A percentile compares a stretch with the other conserved stretches of the same genome.
These are phyloP conservation scores for Suhomyces emberorum DNA, from an alignment of 805 yeast species.

Conservation along the genomic window DNA sequence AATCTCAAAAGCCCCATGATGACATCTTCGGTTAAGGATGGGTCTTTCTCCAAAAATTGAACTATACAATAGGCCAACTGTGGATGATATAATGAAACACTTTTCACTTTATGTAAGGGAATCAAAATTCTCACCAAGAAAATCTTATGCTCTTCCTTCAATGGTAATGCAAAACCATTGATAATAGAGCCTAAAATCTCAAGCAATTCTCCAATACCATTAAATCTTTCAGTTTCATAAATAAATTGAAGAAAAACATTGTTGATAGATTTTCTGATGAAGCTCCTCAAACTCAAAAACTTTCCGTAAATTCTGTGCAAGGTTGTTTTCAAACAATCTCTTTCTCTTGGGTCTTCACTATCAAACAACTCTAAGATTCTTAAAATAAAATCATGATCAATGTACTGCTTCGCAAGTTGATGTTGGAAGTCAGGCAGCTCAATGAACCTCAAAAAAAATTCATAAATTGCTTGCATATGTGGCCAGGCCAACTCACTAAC, in stretches of 20 bases:
- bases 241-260: conserved; percentile 90
- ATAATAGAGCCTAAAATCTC: conserved; percentile 95
- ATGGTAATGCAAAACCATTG: conserved; percentile 95
- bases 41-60: conserved; percentile 94
- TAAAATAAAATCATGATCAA: conserved; percentile 86
- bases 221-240: conserved; percentile 93
- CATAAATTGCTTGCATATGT: conserved; percentile 96
- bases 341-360: conserved; percentile 93
- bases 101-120: conserved; percentile 89
- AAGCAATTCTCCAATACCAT: conserved; percentile 90
- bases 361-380: conserved; percentile 85
- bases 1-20: conserved; percentile 86
- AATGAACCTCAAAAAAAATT: conserved; percentile 85
- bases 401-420: conserved; percentile 86
- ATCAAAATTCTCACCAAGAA: conserved; percentile 81
- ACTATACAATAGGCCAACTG: conserved; percentile 96
- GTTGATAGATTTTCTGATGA: conserved; percentile 85
- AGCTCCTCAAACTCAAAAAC: conserved; percentile 82
- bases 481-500: conserved; percentile 97
- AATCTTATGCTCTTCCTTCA: conserved; percentile 94
- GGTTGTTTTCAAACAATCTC: conserved; percentile 93
- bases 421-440: conserved; percentile 95
- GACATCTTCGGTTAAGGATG: conserved; percentile 90
- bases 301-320: conserved; percentile 95
- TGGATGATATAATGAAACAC: conserved; percentile 88